Conservation (phyloP, 805 yeast species). For the Kodamaea neixiangensis region DNA sequence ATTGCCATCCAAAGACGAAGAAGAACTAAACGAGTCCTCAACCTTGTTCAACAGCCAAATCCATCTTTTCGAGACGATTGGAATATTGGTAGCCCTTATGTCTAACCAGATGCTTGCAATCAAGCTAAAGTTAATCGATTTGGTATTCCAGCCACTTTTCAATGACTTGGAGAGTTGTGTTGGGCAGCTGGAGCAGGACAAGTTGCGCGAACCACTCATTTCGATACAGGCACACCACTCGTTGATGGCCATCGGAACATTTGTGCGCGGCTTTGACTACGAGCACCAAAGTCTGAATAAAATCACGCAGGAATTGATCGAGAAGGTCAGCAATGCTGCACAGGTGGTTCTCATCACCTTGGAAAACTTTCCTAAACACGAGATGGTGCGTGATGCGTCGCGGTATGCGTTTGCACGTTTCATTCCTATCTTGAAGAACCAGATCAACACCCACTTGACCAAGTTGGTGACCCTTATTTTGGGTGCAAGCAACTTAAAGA, state of each 20-base stretch:
- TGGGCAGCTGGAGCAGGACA: constrained; percentile 23
- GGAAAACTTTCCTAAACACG: constrained; percentile 67
- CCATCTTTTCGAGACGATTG: constrained; percentile 83
- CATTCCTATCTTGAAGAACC: constrained; percentile 66
- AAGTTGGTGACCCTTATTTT: constrained; percentile 67
- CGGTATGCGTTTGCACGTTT: constrained; percentile 87
- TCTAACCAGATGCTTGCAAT: constrained; percentile 17
- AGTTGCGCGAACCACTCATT: constrained; percentile 38
- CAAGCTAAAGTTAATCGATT: constrained; percentile 55
- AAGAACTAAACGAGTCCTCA: constrained; percentile 42
- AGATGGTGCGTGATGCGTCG: constrained; percentile 78
- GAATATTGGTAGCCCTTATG: constrained; percentile 61
- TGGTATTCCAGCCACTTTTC: constrained; percentile 74
- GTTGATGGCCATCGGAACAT: constrained; percentile 85
- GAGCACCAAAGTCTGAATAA: constrained; percentile 17
- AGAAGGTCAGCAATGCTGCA: constrained; percentile 60
- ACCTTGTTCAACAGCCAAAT: constrained; percentile 75
- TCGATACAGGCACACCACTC: constrained; percentile 82
- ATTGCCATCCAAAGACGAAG: constrained; percentile 55
- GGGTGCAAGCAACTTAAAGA: constrained; percentile 54
- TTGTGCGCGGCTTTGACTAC: constrained; percentile 78
- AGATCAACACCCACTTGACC: constrained; percentile 51
- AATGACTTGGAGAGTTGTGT: constrained; percentile 68
- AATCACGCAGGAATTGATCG: constrained; percentile 34
- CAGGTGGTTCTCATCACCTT: constrained; percentile 83